Evolutionary conservation across 371 early-diverging fungal species (phyloP).

Genomic region (Saksenaea vasiformis): DNA sequence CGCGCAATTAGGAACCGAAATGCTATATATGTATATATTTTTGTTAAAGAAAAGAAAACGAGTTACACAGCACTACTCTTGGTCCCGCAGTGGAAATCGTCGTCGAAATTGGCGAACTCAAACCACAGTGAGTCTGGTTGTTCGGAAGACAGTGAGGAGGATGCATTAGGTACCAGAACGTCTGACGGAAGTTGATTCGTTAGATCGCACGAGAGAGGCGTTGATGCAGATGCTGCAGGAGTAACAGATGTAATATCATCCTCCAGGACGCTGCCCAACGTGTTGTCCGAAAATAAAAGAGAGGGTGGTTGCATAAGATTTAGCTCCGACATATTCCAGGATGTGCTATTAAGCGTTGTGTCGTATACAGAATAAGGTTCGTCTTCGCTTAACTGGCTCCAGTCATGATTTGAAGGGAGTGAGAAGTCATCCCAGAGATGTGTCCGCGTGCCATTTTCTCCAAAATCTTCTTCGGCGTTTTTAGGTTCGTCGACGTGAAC

Average conservation of each 20-base stretch:
- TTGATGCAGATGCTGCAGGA: constrained; percentile 2
- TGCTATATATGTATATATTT: neutral
- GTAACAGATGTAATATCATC: constrained; percentile 9
- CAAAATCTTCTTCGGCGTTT: constrained; percentile 16
- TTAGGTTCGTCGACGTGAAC: neutral
- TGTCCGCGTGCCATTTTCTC: constrained; percentile 4
- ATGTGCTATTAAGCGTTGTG: constrained; percentile 12
- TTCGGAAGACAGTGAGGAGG: neutral
- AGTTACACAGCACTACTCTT: neutral
- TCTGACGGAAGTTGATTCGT: neutral
- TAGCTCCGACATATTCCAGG: constrained; percentile 25
- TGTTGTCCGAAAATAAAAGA: constrained; percentile 28
- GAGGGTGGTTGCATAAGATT: constrained; percentile 25
- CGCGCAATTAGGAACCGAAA: no score
- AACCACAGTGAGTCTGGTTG: constrained; percentile 32
- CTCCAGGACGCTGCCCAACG: constrained; percentile 13
- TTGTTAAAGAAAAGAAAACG: neutral
- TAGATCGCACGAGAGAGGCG: neutral
- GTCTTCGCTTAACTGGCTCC: constrained; percentile 23
- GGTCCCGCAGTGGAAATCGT: constrained; percentile 29
- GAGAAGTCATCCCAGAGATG: constrained; percentile 22
- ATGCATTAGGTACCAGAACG: neutral
- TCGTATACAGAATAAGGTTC: constrained; percentile 21
- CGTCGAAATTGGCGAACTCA: constrained; percentile 46
- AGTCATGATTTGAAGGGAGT: constrained; percentile 14